These are phyloP conservation scores for Glonium stellatum DNA, from an alignment of 495 filamentous ascomycete species.

Conservation along the genomic window DNA sequence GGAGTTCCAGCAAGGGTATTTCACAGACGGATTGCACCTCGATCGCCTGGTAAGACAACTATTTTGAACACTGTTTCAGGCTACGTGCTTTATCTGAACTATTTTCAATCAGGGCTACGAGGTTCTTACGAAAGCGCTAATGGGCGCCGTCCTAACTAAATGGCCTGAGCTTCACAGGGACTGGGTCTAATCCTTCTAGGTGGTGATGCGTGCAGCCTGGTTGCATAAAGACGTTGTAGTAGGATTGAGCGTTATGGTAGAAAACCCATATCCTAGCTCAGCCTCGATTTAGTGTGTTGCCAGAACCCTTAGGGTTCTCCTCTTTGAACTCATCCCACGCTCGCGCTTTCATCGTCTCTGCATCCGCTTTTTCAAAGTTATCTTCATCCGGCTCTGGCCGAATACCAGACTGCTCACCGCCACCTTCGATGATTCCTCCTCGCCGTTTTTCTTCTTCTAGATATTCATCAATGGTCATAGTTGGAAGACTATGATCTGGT, in stretches of 20 bases:
- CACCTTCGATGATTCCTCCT: constrained; percentile 89
- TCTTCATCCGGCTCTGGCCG: constrained; percentile 77
- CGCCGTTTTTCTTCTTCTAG: constrained; percentile 79
- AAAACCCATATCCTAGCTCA: constrained; percentile 12
- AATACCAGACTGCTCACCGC: constrained; percentile 69
- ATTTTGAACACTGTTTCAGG: neutral
- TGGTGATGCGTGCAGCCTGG: neutral
- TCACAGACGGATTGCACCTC: constrained; percentile 30
- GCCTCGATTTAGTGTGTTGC: constrained; percentile 41
- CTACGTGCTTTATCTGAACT: neutral
- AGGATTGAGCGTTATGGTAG: neutral
- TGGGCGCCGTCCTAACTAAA: constrained; percentile 18
- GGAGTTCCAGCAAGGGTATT: constrained; percentile 24
- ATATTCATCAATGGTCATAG: constrained; percentile 98
- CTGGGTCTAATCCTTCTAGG: constrained; percentile 3
- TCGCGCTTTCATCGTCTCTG: constrained; percentile 85
- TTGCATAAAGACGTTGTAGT: neutral
- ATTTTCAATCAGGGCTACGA: constrained; percentile 20
- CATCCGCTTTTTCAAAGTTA: constrained; percentile 73
- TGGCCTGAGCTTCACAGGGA: constrained; percentile 27
- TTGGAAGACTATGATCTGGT: constrained; percentile 85
- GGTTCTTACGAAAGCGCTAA: constrained; percentile 15
- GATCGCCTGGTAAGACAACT: constrained; percentile 18
- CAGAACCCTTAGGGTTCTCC: constrained; percentile 62
- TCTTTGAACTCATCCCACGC: constrained; percentile 95